A percentile compares a stretch with the other conserved stretches of the same genome.
Conservation (phyloP, 108 stramenopile species). For the Chaetoceros tenuissimus region DNA sequence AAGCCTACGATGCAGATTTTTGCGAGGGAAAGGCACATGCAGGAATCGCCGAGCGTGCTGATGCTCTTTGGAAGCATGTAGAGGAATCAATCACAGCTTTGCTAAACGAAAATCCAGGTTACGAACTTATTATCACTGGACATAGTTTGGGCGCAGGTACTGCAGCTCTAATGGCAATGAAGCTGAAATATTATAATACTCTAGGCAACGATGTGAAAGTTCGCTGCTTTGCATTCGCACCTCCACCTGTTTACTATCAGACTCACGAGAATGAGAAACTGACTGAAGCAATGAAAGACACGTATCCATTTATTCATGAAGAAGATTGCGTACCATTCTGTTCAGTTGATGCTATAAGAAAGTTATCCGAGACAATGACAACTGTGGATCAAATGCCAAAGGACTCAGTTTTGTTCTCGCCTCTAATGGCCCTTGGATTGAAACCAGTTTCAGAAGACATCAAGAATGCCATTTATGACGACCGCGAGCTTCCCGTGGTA, state of each 20-base stretch:
- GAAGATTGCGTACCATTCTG: constrained; percentile 25
- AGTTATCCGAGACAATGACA: constrained; percentile 2
- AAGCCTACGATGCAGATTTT: constrained; percentile 16
- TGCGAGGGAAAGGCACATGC: constrained; percentile 35
- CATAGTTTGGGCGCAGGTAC: constrained; percentile 38
- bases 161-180: constrained; percentile 22
- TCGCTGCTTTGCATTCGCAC: constrained; percentile 32
- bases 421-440: neutral
- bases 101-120: constrained; percentile 14
- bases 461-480: neutral
- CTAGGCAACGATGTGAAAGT: neutral
- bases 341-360: constrained; percentile 23
- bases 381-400: constrained; percentile 4
- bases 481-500: neutral
- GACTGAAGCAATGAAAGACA: constrained; percentile 8
- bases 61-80: constrained; percentile 18
- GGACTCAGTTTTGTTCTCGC: neutral
- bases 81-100: constrained; percentile 5
- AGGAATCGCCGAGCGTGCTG: constrained; percentile 38
- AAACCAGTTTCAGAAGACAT: neutral
- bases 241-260: constrained; percentile 26
- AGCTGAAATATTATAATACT: constrained; percentile 5
- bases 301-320: constrained; percentile 26
- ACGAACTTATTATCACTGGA: constrained; percentile 29
- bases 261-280: constrained; percentile 4